phyloP scores from a whole-genome alignment of 306 rosid species.

The cucumber (Cucumis sativus) region Cucumber_9930_V3 NC_026660.2:5764501-5765000 shows the following conservation, averaged over 20 bases:
- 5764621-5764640: not conserved
- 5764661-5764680: not conserved
- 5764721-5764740: not conserved
- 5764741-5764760: constrained; percentile 89
- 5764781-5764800: constrained; percentile 72
- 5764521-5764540: too few species aligned
- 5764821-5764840: constrained; percentile 5
- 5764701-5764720: not conserved
- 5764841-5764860: constrained; percentile 24
- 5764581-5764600: too few species aligned
- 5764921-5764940: constrained; percentile 13
- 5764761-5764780: constrained; percentile 71
- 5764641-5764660: not conserved
- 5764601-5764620: too few species aligned
- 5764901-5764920: constrained; percentile 43
- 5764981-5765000: constrained; percentile 7
- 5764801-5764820: constrained; percentile 36
- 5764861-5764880: constrained; percentile 22
- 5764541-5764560: too few species aligned
- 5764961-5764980: constrained; percentile 25
- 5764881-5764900: constrained; percentile 51
- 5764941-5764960: too few species aligned
- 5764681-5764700: not conserved
- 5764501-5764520: too few species aligned
- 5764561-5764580: too few species aligned